Conservation (phyloP, 164 flowering plant genomes). For the Magnolia officinalis region DNA sequence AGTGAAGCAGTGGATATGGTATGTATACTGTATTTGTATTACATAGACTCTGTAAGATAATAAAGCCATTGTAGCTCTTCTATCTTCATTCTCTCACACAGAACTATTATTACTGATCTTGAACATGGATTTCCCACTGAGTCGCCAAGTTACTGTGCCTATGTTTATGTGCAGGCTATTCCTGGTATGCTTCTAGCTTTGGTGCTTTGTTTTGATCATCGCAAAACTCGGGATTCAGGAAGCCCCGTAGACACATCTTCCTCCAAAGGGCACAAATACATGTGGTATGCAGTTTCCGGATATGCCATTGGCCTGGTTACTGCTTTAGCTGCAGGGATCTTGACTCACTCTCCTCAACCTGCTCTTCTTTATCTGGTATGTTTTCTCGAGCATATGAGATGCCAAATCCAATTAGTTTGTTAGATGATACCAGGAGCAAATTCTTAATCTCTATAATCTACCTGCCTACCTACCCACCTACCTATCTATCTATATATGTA, state of each 20-base stretch:
- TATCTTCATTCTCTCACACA: background rate
- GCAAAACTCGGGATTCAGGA: constrained; percentile 47
- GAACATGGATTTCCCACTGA: background rate
- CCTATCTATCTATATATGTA: too few species aligned
- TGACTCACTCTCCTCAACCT: constrained; percentile 87
- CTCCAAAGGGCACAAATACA: constrained; percentile 73
- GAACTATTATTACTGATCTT: too few species aligned
- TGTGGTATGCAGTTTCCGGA: constrained; percentile 83
- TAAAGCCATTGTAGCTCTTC: background rate
- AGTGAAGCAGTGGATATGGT: too few species aligned
- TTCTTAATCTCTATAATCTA: too few species aligned
- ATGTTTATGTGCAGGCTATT: constrained; percentile 57
- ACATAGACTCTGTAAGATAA: background rate
- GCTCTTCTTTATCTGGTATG: constrained; percentile 96
- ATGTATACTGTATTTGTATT: background rate
- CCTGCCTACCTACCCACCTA: too few species aligned
- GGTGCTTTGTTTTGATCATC: constrained; percentile 86
- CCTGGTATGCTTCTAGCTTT: constrained; percentile 95
- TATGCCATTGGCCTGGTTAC: constrained; percentile 74
- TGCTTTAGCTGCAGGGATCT: constrained; percentile 81
- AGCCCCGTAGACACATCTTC: constrained; percentile 43
- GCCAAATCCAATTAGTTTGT: background rate
- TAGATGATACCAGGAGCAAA: too few species aligned
- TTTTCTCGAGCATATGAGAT: background rate
- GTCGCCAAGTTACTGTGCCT: background rate